phyloP scores from a whole-genome alignment of 176 grass and related monocot species.

The bread wheat (Triticum aestivum) region DNA sequence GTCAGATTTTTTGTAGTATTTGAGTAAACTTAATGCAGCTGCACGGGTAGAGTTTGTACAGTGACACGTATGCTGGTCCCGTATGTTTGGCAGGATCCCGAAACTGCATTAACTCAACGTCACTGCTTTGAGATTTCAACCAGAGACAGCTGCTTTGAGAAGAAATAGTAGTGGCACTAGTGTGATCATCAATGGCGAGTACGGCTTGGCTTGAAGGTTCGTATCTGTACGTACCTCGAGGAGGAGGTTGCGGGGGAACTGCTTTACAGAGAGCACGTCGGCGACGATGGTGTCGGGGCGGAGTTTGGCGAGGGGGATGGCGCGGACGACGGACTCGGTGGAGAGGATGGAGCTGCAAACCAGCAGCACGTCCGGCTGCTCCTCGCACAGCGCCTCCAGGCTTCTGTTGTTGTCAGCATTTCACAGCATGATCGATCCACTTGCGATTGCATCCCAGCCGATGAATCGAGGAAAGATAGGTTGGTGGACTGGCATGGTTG shows the following conservation, averaged over 20 bases:
- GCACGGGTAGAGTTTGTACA: too few relatives aligned
- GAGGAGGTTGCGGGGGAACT: slow-evolving; percentile 69
- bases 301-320: slow-evolving; percentile 49
- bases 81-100: neutral
- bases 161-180: neutral
- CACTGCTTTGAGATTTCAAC: neutral
- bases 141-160: neutral
- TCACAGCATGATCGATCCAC: neutral
- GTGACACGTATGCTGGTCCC: neutral
- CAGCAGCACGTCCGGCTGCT: slow-evolving; percentile 58
- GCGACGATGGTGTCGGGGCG: slow-evolving; percentile 60
- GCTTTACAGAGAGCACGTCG: slow-evolving; percentile 72
- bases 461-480: neutral
- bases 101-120: neutral
- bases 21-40: too few relatives aligned
- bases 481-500: neutral
- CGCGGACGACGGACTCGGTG: slow-evolving; percentile 47
- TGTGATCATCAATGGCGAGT: neutral
- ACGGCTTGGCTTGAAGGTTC: too few relatives aligned
- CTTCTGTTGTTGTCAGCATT: slow-evolving; percentile 19
- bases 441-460: neutral
- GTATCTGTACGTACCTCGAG: slow-evolving; percentile 40
- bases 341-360: slow-evolving; percentile 79
- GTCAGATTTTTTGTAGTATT: too few relatives aligned
- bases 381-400: slow-evolving; percentile 56